Percentiles rank a stretch among this genome's conserved stretches.
Conservation (phyloP, 2,329 filamentous ascomycete genomes). For the Hortaea werneckii region DNA sequence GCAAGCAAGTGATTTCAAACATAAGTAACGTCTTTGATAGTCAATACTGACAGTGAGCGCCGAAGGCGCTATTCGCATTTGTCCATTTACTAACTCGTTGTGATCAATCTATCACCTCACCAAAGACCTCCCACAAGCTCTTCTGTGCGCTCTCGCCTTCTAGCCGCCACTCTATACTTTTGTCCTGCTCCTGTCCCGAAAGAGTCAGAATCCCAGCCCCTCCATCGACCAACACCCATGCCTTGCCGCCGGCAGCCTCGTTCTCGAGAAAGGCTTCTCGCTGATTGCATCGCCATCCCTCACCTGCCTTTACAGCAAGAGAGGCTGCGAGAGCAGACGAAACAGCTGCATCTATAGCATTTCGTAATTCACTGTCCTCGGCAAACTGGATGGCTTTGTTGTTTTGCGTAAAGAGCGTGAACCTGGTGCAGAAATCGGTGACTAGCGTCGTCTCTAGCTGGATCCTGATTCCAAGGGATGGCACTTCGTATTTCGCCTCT, state of each 20-base stretch:
- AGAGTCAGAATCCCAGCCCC: conserved; percentile 4
- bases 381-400: conserved; percentile 2
- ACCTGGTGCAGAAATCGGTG: conserved; percentile 19
- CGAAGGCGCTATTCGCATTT: too few species aligned
- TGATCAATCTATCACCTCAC: neutral
- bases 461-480: conserved; percentile 1
- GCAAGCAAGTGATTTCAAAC: too few species aligned
- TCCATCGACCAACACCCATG: conserved; percentile 7
- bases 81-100: neutral
- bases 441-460: conserved; percentile 19
- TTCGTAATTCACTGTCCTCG: conserved; percentile 3
- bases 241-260: conserved; percentile 1
- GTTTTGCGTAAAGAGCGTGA: conserved; percentile 2
- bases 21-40: too few species aligned
- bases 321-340: conserved; percentile 6
- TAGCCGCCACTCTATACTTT: conserved; percentile 5
- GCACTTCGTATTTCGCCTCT: neutral
- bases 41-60: too few species aligned
- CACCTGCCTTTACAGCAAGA: conserved; percentile 4
- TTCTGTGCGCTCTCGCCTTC: neutral
- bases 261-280: conserved; percentile 11
- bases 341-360: conserved; percentile 6
- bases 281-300: conserved; percentile 14
- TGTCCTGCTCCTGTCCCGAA: conserved; percentile 4
- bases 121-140: conserved; percentile 7